Percentiles rank a stretch among this genome's conserved stretches.
Conservation (phyloP, 2,329 filamentous ascomycete species). For the Colletotrichum sp. region DNA sequence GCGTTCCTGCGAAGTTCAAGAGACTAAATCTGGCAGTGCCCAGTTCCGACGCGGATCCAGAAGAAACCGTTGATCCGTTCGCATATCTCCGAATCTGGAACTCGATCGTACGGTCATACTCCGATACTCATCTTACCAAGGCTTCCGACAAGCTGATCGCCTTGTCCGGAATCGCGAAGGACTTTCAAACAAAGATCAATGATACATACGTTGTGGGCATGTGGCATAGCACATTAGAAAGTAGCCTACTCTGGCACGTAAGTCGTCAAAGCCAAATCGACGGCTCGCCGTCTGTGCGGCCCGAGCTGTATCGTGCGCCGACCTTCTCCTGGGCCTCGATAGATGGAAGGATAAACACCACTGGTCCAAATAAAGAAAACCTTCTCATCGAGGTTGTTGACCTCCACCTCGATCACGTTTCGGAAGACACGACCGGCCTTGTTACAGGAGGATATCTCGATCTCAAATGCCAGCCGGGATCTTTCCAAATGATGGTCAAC, state of each 20-base stretch:
- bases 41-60: neutral
- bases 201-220: neutral
- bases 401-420: neutral
- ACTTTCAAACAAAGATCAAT: neutral
- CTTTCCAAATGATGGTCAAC: neutral
- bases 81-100: neutral
- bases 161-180: neutral
- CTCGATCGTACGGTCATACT: neutral
- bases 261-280: neutral
- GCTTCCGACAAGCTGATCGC: neutral
- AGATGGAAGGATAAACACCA: fast-evolving
- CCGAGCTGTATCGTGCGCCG: neutral
- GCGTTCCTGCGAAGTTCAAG: neutral
- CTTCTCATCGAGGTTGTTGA: neutral
- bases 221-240: neutral
- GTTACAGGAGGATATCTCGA: neutral
- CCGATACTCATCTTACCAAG: neutral
- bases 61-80: neutral
- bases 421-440: neutral
- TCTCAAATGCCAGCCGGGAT: neutral
- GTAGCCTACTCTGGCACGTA: neutral
- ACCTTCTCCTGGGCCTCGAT: neutral
- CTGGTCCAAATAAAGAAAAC: neutral
- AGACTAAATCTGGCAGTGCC: neutral
- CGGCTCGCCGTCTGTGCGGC: neutral